Evolutionary conservation across 805 yeast species (phyloP).

Genomic region (Nakazawaea laoshanensis): DNA sequence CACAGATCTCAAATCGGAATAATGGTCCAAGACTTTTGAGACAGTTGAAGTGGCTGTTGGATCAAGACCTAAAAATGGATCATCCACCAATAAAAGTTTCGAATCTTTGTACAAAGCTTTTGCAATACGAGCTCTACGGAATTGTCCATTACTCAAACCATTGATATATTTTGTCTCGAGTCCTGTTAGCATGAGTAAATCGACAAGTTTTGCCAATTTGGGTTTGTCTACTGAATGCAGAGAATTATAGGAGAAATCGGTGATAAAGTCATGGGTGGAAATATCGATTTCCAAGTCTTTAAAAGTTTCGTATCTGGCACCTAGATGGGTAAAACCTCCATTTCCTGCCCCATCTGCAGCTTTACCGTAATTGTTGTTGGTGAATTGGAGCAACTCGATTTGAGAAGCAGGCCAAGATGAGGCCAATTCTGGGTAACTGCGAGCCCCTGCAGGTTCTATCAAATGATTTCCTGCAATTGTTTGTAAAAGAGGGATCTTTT

Average conservation of each 20-base stretch:
- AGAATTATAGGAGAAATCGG: conserved; percentile 43
- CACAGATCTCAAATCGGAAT: conserved; percentile 20
- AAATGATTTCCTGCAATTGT: conserved; percentile 48
- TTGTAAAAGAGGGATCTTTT: conserved; percentile 20
- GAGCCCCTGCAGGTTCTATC: conserved; percentile 41
- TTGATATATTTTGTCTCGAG: conserved; percentile 71
- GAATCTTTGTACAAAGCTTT: conserved; percentile 61
- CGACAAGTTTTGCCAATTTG: conserved; percentile 33
- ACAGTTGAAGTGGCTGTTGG: conserved; percentile 60
- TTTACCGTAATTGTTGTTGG: conserved; percentile 25
- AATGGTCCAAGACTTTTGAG: conserved; percentile 36
- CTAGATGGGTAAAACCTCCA: conserved; percentile 58
- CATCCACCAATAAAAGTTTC: conserved; percentile 59
- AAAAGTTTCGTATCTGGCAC: conserved; percentile 84
- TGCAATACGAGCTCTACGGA: conserved; percentile 84
- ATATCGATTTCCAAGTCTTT: conserved; percentile 74
- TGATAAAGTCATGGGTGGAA: conserved; percentile 52
- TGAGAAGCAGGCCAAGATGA: conserved; percentile 37
- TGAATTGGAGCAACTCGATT: conserved; percentile 27
- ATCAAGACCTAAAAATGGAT: conserved; percentile 88
- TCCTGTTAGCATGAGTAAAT: conserved; percentile 43
- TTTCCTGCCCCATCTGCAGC: conserved; percentile 22
- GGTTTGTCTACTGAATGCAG: conserved; percentile 24
- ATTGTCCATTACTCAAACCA: conserved; percentile 89
- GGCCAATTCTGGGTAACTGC: conserved; percentile 47